These are phyloP conservation scores for Colletotrichum sp. DNA, from an alignment of 2,329 filamentous ascomycete species.

Conservation along the genomic window DNA sequence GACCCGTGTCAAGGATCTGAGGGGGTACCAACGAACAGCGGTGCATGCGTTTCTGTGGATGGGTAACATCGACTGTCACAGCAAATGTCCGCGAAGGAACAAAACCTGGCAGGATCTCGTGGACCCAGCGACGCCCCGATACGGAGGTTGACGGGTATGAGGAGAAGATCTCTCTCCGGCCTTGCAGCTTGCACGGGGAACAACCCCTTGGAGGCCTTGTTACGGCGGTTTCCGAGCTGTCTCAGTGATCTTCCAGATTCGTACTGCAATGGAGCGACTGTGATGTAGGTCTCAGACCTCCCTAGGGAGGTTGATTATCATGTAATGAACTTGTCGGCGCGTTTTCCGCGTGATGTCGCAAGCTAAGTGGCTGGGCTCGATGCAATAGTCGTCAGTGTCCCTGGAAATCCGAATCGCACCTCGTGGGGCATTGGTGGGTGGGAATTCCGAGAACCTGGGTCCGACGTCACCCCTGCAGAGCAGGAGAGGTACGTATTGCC, in stretches of 20 bases:
- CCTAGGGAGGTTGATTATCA: background rate
- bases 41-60: background rate
- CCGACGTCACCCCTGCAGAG: slow-evolving; percentile 6
- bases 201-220: background rate
- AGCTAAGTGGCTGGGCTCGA: background rate
- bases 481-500: background rate
- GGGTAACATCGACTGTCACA: background rate
- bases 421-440: background rate
- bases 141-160: background rate
- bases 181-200: background rate
- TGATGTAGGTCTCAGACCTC: background rate
- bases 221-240: background rate
- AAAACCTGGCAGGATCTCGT: background rate
- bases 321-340: background rate
- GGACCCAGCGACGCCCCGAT: background rate
- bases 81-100: background rate
- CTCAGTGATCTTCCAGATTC: background rate
- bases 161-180: background rate
- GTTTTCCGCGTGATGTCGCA: background rate
- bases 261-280: background rate
- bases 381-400: background rate
- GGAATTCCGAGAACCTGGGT: slow-evolving; percentile 10
- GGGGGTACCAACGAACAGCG: background rate
- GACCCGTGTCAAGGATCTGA: background rate
- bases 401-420: background rate